Base-by-base conservation (phyloP, 2,329 filamentous ascomycete genomes). In the Penicillium sp. region DNA sequence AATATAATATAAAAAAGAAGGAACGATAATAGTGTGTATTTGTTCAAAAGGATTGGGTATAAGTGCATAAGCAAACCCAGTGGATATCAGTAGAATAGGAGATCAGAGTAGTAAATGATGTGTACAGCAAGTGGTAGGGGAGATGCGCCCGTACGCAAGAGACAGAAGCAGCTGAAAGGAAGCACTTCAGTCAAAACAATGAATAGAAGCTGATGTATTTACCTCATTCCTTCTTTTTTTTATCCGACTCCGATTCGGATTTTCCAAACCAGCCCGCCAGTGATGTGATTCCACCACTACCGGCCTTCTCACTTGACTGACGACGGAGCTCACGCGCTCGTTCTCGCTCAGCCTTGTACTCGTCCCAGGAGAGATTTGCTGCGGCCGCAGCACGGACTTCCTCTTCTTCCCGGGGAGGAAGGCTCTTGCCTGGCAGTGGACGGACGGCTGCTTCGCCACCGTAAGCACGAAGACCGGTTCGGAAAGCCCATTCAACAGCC, bases 401-500 rank as follows among this genome's bases (percentile, higher is more conserved):
- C 9, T 35, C 48, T 2, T 47, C 50, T 20, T 53, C 42, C 22
- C 46, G 40, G 16, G 45, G n/a, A 55, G 52, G 29, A 42, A 59
- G 53, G 22, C 48, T 56, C 42, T 64, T 58, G 20, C 31, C 58
- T n/a, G 65, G 69, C 6, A 66, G 54, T 13, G 60, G 65, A 29
- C 63, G 63, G 10, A 86, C 83, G 16, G 84, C 84, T 44, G 79
- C 75, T 48, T 82, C 79, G 0, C 85, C 92, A 4, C 90, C 92
- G 55, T 91, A 82, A 1, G 83, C 72, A 69, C 86, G 83, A 69
- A 97, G 94, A 0, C 83, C 89, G 66, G 87, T 89, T 67, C 96
- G 89, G 78, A 97, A 97, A 3, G 83, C 73, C 88, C 88, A 97
- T 69, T 97, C 92, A 0, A 96, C 90, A 0, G 89, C 91, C 60